Percentiles rank a stretch among this genome's conserved stretches.
phyloP scores from a whole-genome alignment of 768 basidiomycete species.

The Hypholoma fasciculare region DNA sequence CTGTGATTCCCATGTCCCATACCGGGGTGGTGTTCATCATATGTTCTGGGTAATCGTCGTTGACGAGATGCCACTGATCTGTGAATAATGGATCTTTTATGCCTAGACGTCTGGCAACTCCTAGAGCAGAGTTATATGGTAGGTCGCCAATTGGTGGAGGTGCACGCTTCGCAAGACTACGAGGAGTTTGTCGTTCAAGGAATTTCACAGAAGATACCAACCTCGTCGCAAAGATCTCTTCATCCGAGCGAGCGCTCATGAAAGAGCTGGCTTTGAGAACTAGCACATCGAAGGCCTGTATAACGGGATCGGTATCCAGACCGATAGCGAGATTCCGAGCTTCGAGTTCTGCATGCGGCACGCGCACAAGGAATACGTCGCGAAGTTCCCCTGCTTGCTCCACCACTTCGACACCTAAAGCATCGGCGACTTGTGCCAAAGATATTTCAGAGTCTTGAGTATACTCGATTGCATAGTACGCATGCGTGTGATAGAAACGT shows the following conservation, averaged over 20 bases:
- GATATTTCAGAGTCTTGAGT: conserved; percentile 41
- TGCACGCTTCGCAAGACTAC: conserved; percentile 70
- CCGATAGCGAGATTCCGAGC: conserved; percentile 23
- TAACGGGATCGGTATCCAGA: conserved; percentile 42
- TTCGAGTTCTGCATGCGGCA: conserved; percentile 28
- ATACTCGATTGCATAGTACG: conserved; percentile 83
- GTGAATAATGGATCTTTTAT: conserved; percentile 81
- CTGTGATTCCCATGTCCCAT: conserved; percentile 90
- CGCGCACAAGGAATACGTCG: conserved; percentile 81
- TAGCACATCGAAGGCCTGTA: conserved; percentile 45
- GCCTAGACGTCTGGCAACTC: conserved; percentile 54
- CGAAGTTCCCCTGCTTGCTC: conserved; percentile 82
- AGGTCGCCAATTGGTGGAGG: conserved; percentile 50
- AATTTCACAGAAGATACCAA: conserved; percentile 56
- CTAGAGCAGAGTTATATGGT: conserved; percentile 34
- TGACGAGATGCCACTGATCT: conserved; percentile 92
- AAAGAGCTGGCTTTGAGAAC: conserved; percentile 28
- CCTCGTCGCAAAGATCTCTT: conserved; percentile 34
- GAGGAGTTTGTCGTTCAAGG: conserved; percentile 58
- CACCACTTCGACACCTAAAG: conserved; percentile 80
- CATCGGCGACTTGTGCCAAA: conserved; percentile 54
- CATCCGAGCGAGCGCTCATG: conserved; percentile 41
- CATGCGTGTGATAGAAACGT: conserved; percentile 57
- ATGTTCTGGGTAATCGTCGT: conserved; percentile 75
- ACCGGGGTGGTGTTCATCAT: conserved; percentile 89